phyloP scores from a whole-genome alignment of 192 early-diverging fungal genomes.

The Funneliformis geosporum region DNA sequence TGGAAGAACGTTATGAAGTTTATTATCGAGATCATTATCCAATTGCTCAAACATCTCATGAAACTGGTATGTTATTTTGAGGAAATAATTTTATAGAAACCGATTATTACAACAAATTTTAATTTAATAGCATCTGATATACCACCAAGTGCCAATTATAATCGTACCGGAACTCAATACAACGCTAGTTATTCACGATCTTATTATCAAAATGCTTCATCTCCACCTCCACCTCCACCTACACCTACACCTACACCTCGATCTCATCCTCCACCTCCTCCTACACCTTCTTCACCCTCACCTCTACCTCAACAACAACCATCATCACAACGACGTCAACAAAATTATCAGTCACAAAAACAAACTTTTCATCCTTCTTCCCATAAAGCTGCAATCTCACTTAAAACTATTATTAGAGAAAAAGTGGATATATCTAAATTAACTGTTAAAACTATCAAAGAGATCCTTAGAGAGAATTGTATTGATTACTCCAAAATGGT shows the following conservation, averaged over 20 bases:
- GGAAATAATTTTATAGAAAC: too few relatives aligned
- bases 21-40: constrained; percentile 20
- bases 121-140: too few relatives aligned
- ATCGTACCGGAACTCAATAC: neutral
- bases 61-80: neutral
- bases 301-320: neutral
- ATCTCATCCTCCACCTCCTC: constrained; percentile 7
- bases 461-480: constrained; percentile 59
- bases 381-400: constrained; percentile 33
- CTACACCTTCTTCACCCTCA: too few relatives aligned
- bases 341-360: constrained; percentile 22
- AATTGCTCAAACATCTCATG: neutral
- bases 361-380: too few relatives aligned
- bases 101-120: too few relatives aligned
- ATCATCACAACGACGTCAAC: neutral
- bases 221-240: neutral
- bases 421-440: constrained; percentile 37
- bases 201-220: neutral
- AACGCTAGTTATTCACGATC: neutral
- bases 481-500: constrained; percentile 69
- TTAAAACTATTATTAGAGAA: constrained; percentile 41
- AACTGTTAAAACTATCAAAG: constrained; percentile 62
- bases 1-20: constrained; percentile 12
- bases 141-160: too few relatives aligned
- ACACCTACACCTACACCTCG: neutral